Percentiles rank a stretch among this genome's conserved stretches.
phyloP scores from a whole-genome alignment of 768 basidiomycete genomes.

The Boletus insuetus region DNA sequence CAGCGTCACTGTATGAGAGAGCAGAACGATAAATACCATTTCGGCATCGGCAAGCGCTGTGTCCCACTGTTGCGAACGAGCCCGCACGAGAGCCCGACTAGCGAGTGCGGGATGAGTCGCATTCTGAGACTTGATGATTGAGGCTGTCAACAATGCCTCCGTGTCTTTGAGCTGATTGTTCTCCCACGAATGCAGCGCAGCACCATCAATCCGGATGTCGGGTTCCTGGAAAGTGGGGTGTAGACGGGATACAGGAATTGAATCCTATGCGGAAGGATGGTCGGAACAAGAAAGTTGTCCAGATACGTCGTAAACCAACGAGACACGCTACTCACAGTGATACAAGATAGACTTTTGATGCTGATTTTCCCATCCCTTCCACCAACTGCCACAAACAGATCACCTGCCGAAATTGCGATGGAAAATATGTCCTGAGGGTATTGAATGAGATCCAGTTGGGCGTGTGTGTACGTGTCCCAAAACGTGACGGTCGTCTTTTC shows the following conservation, averaged over 20 bases:
- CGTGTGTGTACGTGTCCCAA: background rate
- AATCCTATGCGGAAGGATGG: background rate
- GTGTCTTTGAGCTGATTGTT: background rate
- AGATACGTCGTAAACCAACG: too few species aligned
- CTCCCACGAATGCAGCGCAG: background rate
- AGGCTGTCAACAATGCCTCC: background rate
- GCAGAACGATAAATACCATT: background rate
- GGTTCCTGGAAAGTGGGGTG: background rate
- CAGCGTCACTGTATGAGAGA: background rate
- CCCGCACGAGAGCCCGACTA: background rate
- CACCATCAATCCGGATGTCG: background rate
- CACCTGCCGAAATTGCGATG: background rate
- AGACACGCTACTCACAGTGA: background rate
- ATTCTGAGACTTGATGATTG: background rate
- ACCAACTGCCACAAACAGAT: background rate
- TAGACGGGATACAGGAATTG: background rate
- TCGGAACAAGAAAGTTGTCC: background rate
- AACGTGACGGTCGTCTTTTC: background rate
- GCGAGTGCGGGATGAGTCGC: background rate
- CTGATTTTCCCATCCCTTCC: background rate
- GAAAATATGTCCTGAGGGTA: background rate
- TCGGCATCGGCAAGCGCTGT: background rate
- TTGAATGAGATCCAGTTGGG: background rate
- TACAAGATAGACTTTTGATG: background rate
- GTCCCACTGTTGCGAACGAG: background rate